Evolutionary conservation across 495 filamentous ascomycete species (phyloP), one percentile per base, ranked within the genome.

Genomic region (Aspergillus indologenus): DNA sequence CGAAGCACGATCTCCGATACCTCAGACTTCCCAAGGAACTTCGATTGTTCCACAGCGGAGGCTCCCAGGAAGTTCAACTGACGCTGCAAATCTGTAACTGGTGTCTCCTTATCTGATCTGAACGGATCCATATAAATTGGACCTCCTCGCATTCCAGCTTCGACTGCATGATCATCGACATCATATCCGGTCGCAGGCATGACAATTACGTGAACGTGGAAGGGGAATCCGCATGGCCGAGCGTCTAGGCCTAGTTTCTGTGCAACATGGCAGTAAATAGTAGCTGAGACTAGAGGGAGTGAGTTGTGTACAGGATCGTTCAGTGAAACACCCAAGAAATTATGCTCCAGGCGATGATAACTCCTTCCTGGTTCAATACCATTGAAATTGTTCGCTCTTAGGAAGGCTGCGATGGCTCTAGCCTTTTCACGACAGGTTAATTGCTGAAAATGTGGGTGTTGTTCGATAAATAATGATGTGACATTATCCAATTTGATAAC

Each of bases 71-170:
- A 79, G 48, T 71, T 70, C 18, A 96, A 74, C 57, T 85, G 79
- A n/a, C 65, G 71, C 57, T 81, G 74, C 22, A 96, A 75, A 56
- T 83, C 78, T 3, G 73, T 70, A 3, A 84, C 64, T 0, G 81
- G 76, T 0, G 89, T 82, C 72, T 95, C 91, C 8, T 78, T 66
- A 40, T 85, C 80, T 17, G 84, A 87, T 49, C 85, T 80, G 68
- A 88, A 96, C 1, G 92, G 92, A 64, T 97, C 91, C 59, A 96
- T 75, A 69, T 90, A 95, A 81, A 95, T 90, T 9, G 75, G 77
- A 53, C 81, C 71, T 14, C 72, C 71, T 43, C 69, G 64, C n/a
- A 66, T 47, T 69, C 74, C 50, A 75, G 58, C 56, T 62, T 72
- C 55, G 65, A 83, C 53, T 66, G 76, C 40, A 76, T 83, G 68